Evolutionary conservation across 1,139 yeast genomes (phyloP).

Genomic region (Geotrichum phurueaensis): DNA sequence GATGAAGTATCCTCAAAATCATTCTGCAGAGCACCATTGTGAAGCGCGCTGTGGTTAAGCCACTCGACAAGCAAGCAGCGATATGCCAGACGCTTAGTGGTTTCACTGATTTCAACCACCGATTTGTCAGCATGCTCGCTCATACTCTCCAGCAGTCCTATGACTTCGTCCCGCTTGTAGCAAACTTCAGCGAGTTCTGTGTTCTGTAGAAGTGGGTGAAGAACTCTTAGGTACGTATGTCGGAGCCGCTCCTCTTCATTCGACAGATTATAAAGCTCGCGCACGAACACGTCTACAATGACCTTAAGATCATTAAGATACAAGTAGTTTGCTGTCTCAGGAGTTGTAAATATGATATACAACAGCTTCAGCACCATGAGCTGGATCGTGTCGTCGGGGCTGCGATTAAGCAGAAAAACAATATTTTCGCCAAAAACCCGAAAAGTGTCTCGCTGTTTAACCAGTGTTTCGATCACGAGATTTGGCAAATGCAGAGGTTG

Average conservation of each 20-base stretch:
- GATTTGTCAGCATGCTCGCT: constrained; percentile 21
- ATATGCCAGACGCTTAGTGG: constrained; percentile 54
- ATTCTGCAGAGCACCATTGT: neutral
- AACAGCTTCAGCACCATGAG: constrained; percentile 74
- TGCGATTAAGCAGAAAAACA: constrained; percentile 67
- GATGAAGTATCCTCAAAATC: neutral
- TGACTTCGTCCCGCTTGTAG: constrained; percentile 55
- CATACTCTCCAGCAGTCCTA: constrained; percentile 47
- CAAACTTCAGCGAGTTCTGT: constrained; percentile 43
- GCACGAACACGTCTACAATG: constrained; percentile 72
- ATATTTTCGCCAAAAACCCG: constrained; percentile 51
- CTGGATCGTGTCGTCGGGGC: constrained; percentile 63
- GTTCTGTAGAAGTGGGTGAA: constrained; percentile 63
- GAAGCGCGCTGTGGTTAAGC: constrained; percentile 37
- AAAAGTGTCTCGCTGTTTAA: constrained; percentile 31
- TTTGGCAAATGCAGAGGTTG: constrained; percentile 23
- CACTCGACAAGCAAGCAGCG: constrained; percentile 57
- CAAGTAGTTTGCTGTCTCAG: constrained; percentile 57
- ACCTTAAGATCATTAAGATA: constrained; percentile 84
- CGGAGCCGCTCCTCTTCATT: constrained; percentile 58
- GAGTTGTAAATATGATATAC: constrained; percentile 66
- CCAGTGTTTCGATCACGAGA: constrained; percentile 31
- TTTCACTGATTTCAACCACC: constrained; percentile 23
- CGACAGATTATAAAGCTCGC: constrained; percentile 68
- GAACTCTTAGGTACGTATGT: constrained; percentile 69